Evolutionary conservation across 2,329 filamentous ascomycete species (phyloP), one percentile per base, ranked within the genome.

Genomic region (Trichoderma semiorbis): DNA sequence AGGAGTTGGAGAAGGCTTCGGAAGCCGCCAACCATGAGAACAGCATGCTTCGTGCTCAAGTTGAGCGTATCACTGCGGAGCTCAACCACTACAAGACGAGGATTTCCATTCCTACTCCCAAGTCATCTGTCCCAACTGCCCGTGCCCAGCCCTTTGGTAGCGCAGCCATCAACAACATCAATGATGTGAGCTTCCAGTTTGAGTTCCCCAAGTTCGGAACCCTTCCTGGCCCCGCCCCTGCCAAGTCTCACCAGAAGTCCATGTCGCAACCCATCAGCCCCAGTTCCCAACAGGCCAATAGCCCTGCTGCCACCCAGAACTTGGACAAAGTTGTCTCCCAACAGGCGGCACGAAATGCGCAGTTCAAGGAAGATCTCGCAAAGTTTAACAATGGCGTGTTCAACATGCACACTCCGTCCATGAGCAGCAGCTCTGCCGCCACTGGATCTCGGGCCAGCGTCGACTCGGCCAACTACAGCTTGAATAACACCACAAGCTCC

Each of bases 181-280:
- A 86, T 77, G 92, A 92, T 74, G 91, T 92, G 79, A 94, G 92
- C 79, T 98, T 98, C 79, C 91, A 95, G 75, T 98, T 99, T 76
- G 95, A 98, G 76, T 98, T 98, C 75, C 95, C 96, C 75, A 95
- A 93, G 79, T 98, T 99, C 78, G 96, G 96, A 61, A 88, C 90
- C 72, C 87, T 97, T 30, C 87, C 88, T 0, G 85, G 87, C 6
- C 83, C 85, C 2, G 34, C 34, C 8, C 76, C 79, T 1, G 72
- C 74, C 65, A 78, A 74, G 72, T 79, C 78, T 71, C 73, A 69
- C 18, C 74, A 78, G 60, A 74, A 75, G 60, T 75, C 76, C 5
- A 67, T 74, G 16, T 79, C 80, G n/a, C 79, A 78, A 34, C 77
- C 80, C 8, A 76, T 78, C 14, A 81, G 80, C 73, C 79, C 81